phyloP scores from a whole-genome alignment of 345 rosid genomes.

The Lumnitzera racemosa region DNA sequence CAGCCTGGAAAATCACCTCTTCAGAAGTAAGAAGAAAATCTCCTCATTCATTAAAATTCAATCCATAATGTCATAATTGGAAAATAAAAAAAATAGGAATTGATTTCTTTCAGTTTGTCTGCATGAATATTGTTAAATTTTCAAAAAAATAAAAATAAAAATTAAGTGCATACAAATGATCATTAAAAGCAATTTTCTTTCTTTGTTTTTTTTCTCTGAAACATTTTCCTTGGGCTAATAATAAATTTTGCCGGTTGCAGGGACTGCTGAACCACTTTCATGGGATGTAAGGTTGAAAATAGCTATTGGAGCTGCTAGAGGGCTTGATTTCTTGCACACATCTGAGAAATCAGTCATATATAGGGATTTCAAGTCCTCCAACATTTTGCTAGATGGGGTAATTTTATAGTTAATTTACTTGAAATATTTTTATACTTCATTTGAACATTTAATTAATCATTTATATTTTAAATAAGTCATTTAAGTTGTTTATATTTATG shows the following conservation, averaged over 20 bases:
- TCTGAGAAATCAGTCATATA: constrained; percentile 65
- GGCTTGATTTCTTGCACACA: constrained; percentile 56
- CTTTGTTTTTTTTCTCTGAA: neutral
- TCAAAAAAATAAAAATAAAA: too few species aligned
- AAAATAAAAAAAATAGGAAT: neutral
- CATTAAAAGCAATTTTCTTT: too few species aligned
- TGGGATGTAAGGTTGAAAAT: constrained; percentile 58
- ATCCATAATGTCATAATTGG: neutral
- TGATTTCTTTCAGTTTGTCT: neutral
- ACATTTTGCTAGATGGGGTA: constrained; percentile 75
- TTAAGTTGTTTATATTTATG: too few species aligned
- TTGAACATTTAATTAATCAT: too few species aligned
- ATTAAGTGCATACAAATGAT: too few species aligned
- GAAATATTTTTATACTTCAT: too few species aligned
- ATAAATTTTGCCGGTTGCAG: constrained; percentile 20
- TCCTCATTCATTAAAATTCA: neutral
- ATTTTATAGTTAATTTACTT: neutral
- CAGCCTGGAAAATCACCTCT: constrained; percentile 64
- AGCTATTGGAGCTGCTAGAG: constrained; percentile 71
- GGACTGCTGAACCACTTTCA: constrained; percentile 41
- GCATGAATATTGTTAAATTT: too few species aligned
- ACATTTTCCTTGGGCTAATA: neutral
- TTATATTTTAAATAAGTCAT: too few species aligned
- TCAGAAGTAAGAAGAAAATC: constrained; percentile 33
- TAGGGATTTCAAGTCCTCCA: constrained; percentile 70